Evolutionary conservation across 257 asterid species (phyloP), one percentile per base, ranked within the genome.

Genomic region (Lithospermum erythrorhizon): DNA sequence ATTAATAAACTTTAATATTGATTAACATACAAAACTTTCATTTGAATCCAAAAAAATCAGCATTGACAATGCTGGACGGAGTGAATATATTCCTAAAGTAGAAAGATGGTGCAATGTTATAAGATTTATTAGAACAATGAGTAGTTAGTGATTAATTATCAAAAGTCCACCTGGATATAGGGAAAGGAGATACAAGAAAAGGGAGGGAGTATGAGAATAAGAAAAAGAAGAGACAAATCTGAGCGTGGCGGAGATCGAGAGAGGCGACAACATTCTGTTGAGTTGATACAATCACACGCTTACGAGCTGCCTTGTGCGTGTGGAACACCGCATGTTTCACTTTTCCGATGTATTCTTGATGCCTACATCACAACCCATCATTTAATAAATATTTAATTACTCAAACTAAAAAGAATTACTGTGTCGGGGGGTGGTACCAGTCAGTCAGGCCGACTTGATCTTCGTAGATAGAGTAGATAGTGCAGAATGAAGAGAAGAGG

Each of bases 371-470:
- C 21, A 69, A 75, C 64, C 72, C 70, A 69, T n/a, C 61, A 68
- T 68, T 41, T 48, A 41, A 54, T 48, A 10, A 10, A 49, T 49
- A 49, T 2, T 17, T 2, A 14, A n/a, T 5, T 45, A 48, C 8
- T 41, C 57, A 19, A 22, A 6, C 22, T 13, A 61, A 21, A 11
- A 20, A 3, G 73, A 58, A 60, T 67, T 27, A 21, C 27, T 71
- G 48, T 55, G 62, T 3, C 0, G 9, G 9, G 7, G 37, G 9
- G 9, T 4, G 56, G 53, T 21, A 91, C 98, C 96, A 87, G 72
- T 91, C 96, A 91, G 81, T 77, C 77, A 87, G 88, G 65, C 98
- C 96, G 76, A 78, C 96, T 85, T 91, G 98, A 65, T 91, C 98
- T 79, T 87, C 84, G 45, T 78, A 82, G 20, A 90, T 76, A 55